Percentiles rank a stretch among this genome's conserved stretches.
Evolutionary conservation across 1,284 basidiomycete species (phyloP).

Genomic region (Trichosporon coremiiforme): DNA sequence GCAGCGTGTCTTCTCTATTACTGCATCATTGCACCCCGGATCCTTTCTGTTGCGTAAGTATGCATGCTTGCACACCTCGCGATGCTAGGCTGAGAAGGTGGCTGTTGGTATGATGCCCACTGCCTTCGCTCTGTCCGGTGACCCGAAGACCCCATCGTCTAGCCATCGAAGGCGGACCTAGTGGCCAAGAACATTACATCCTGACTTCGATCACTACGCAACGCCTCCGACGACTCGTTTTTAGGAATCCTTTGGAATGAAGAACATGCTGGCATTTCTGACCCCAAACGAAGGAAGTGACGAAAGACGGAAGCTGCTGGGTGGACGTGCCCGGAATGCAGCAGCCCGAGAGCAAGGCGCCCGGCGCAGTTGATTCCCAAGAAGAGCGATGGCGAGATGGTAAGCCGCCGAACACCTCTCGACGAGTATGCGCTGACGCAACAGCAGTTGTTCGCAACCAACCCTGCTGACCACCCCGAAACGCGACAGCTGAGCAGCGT

Average conservation of each 20-base stretch:
- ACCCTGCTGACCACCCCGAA: too few relatives aligned
- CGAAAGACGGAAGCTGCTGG: background rate
- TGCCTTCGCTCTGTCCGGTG: background rate
- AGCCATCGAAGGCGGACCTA: background rate
- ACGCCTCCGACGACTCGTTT: background rate
- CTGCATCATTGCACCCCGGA: background rate
- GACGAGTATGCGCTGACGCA: background rate
- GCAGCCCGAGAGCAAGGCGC: background rate
- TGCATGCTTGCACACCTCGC: background rate
- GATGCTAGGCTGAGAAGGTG: background rate
- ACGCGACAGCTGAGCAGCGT: background rate
- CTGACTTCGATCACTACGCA: background rate
- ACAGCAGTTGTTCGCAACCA: too few relatives aligned
- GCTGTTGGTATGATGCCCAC: background rate
- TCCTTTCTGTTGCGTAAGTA: background rate
- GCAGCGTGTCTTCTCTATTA: background rate
- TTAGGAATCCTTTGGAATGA: background rate
- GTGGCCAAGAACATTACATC: background rate
- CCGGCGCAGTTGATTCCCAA: slow-evolving; percentile 9
- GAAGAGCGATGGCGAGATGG: background rate
- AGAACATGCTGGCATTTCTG: background rate
- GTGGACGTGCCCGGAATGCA: background rate
- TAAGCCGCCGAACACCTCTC: background rate
- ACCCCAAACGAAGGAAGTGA: background rate
- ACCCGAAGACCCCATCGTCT: background rate